These are phyloP conservation scores for Kappamyces sp. DNA, from an alignment of 192 early-diverging fungal genomes.

Conservation along the genomic window DNA sequence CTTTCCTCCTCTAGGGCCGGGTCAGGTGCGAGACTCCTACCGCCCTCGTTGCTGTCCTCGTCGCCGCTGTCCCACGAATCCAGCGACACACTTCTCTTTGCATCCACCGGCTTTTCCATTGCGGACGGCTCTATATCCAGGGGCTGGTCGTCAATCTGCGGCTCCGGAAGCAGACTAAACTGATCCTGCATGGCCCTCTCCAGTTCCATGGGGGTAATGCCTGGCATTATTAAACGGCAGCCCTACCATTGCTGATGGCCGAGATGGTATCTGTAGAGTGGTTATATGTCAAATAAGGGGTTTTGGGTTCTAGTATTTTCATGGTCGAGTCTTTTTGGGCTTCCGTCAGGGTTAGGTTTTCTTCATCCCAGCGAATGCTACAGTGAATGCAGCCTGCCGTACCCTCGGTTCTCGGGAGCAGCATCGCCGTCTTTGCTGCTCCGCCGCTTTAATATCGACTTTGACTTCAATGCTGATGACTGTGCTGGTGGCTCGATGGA, in stretches of 20 bases:
- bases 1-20: neutral
- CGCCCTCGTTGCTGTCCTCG: slow-evolving; percentile 54
- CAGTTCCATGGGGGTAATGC: slow-evolving; percentile 33
- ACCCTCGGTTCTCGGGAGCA: neutral
- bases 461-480: neutral
- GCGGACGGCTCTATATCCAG: neutral
- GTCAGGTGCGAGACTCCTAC: slow-evolving; percentile 21
- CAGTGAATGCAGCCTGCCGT: neutral
- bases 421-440: neutral
- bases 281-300: slow-evolving; percentile 90
- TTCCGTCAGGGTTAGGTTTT: slow-evolving; percentile 83
- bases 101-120: neutral
- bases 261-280: slow-evolving; percentile 67
- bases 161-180: no score
- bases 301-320: slow-evolving; percentile 96
- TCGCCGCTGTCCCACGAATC: slow-evolving; percentile 46
- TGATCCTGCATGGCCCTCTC: slow-evolving; percentile 18
- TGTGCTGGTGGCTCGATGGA: neutral
- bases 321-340: slow-evolving; percentile 84
- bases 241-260: slow-evolving; percentile 35
- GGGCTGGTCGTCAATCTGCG: neutral
- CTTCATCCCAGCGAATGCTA: slow-evolving; percentile 91
- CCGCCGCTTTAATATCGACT: neutral
- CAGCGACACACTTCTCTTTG: slow-evolving; percentile 42
- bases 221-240: slow-evolving; percentile 8